A percentile compares a stretch with the other conserved stretches of the same genome.
These are phyloP conservation scores for Hypoxylon lienhwacheense DNA, from an alignment of 495 filamentous ascomycete genomes.

Conservation along the genomic window DNA sequence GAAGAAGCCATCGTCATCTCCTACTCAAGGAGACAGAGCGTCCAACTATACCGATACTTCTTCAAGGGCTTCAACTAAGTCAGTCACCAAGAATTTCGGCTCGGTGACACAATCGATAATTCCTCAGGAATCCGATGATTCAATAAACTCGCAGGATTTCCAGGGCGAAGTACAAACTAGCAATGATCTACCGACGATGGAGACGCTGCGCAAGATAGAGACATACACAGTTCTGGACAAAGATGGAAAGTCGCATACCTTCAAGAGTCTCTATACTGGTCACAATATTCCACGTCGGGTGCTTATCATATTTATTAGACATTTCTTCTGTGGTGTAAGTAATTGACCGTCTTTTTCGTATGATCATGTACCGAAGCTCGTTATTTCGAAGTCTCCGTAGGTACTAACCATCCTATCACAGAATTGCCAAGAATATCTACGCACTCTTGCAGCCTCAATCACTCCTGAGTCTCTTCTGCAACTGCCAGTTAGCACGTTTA, in stretches of 20 bases:
- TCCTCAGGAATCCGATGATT: constrained; percentile 8
- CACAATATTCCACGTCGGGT: constrained; percentile 58
- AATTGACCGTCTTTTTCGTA: constrained; percentile 1
- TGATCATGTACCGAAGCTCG: constrained; percentile 4
- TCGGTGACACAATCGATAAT: not conserved
- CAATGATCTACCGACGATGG: constrained; percentile 56
- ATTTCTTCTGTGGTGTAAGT: constrained; percentile 89
- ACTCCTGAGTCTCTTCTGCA: constrained; percentile 57
- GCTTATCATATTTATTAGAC: constrained; percentile 78
- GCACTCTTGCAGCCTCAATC: constrained; percentile 61
- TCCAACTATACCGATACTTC: constrained; percentile 8
- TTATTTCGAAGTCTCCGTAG: too few species aligned
- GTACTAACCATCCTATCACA: constrained; percentile 36
- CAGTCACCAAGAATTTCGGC: constrained; percentile 6
- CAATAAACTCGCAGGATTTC: constrained; percentile 45
- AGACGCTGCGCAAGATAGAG: constrained; percentile 53
- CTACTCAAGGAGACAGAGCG: constrained; percentile 1
- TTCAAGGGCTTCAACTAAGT: not conserved
- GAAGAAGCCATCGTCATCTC: constrained; percentile 2
- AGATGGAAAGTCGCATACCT: constrained; percentile 62
- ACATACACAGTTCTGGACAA: constrained; percentile 64
- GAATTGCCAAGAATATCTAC: constrained; percentile 77
- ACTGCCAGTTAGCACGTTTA: constrained; percentile 61
- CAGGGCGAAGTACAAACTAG: constrained; percentile 50
- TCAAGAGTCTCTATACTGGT: constrained; percentile 68